These are phyloP conservation scores for Gossypium schwendimanii DNA, from an alignment of 441 rosid genomes.

Conservation along the genomic window DNA sequence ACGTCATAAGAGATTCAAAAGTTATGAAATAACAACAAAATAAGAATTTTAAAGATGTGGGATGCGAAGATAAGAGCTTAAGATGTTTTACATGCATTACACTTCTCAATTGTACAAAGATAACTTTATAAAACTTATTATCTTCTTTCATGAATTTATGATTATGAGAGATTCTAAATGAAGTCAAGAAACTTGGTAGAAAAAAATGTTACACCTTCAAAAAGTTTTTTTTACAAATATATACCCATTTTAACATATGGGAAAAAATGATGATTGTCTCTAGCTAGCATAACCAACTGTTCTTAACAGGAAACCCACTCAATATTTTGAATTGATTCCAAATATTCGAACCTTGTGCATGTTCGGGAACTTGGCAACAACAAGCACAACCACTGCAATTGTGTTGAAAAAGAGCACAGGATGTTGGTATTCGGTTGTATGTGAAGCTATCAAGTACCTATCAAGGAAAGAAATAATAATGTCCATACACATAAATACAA, in stretches of 20 bases:
- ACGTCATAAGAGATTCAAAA: neutral
- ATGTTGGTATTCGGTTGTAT: constrained; percentile 83
- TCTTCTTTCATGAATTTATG: constrained; percentile 10
- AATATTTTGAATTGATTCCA: constrained; percentile 73
- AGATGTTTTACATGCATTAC: constrained; percentile 3
- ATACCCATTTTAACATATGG: constrained; percentile 12
- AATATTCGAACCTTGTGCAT: constrained; percentile 98
- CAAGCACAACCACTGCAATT: constrained; percentile 64
- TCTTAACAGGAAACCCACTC: constrained; percentile 17
- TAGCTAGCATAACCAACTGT: constrained; percentile 7
- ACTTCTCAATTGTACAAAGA: constrained; percentile 34
- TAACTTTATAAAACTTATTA: constrained; percentile 14
- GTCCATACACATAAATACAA: neutral
- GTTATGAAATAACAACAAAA: neutral
- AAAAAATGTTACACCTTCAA: constrained; percentile 18
- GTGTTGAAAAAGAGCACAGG: constrained; percentile 89
- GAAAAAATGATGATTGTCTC: constrained; percentile 14
- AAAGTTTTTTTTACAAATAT: constrained; percentile 18
- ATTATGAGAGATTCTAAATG: constrained; percentile 8
- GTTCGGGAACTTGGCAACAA: constrained; percentile 92
- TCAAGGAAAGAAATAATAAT: neutral
- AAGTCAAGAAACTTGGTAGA: constrained; percentile 8
- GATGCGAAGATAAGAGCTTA: no score
- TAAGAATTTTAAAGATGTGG: neutral
- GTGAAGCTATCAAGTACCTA: constrained; percentile 93